Conservation (phyloP, 768 basidiomycete species). For the Russula foetens region DNA sequence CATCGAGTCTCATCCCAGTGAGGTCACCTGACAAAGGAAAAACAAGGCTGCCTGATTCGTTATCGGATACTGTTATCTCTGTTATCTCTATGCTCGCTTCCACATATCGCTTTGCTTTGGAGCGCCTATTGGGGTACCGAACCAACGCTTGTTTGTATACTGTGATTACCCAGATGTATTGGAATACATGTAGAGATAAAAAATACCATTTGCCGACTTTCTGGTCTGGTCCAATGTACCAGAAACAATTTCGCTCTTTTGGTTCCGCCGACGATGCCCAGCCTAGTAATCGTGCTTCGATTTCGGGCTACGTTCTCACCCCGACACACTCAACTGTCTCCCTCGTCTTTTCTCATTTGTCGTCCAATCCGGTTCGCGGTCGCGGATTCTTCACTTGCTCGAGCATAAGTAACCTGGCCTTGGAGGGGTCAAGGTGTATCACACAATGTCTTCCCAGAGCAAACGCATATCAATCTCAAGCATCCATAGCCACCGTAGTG, state of each 20-base stretch:
- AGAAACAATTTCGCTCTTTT: neutral
- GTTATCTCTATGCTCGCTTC: neutral
- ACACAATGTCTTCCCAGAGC: slow-evolving; percentile 23
- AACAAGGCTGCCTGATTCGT: neutral
- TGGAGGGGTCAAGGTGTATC: neutral
- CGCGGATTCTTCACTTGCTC: too few relatives aligned
- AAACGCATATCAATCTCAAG: slow-evolving; percentile 29
- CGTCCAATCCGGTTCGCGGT: neutral
- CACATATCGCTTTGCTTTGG: neutral
- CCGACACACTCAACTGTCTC: too few relatives aligned
- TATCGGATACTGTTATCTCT: neutral
- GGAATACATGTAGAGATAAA: neutral
- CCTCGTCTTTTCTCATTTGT: too few relatives aligned
- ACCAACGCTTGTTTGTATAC: neutral
- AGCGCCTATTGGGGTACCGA: neutral
- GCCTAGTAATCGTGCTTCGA: too few relatives aligned
- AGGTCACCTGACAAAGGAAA: slow-evolving; percentile 1
- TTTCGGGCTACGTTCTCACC: too few relatives aligned
- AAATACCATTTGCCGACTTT: too few relatives aligned
- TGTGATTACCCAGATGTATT: too few relatives aligned
- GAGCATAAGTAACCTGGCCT: too few relatives aligned
- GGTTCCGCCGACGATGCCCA: neutral
- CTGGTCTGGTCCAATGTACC: too few relatives aligned
- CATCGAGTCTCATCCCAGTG: neutral
- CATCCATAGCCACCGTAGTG: slow-evolving; percentile 18